A percentile compares a stretch with the other conserved stretches of the same genome.
Evolutionary conservation across 1,284 basidiomycete species (phyloP).

Genomic region (Cryptococcus hybrid): DNA sequence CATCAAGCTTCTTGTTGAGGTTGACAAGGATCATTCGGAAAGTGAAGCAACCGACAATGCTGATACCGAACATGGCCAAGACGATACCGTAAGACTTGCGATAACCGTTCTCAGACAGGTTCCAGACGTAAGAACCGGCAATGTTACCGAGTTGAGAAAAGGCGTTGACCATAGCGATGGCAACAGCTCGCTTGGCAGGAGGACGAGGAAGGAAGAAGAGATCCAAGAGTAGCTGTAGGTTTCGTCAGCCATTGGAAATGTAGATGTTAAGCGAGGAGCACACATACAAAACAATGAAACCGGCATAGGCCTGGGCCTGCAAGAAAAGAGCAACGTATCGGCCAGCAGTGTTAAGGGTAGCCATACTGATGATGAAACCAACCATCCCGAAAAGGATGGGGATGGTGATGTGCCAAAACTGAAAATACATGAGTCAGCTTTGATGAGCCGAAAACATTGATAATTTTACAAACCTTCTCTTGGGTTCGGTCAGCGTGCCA

Average conservation of each 20-base stretch:
- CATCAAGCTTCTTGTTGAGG: constrained; percentile 40
- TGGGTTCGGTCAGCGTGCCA: constrained; percentile 64
- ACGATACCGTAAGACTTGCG: constrained; percentile 41
- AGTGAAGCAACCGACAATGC: constrained; percentile 29
- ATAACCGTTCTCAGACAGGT: constrained; percentile 31
- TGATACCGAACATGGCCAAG: constrained; percentile 34
- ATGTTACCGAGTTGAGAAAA: constrained; percentile 52
- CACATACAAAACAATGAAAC: constrained; percentile 36
- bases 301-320: constrained; percentile 42
- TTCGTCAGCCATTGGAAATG: neutral
- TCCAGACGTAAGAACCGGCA: constrained; percentile 61
- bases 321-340: constrained; percentile 49
- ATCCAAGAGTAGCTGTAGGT: constrained; percentile 35
- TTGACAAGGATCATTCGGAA: constrained; percentile 33
- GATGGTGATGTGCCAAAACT: constrained; percentile 62
- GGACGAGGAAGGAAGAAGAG: constrained; percentile 45
- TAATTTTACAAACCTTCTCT: constrained; percentile 53
- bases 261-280: neutral
- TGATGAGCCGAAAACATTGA: neutral
- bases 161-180: constrained; percentile 45
- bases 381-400: constrained; percentile 37
- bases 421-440: neutral
- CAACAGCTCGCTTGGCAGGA: constrained; percentile 40
- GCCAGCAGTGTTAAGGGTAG: constrained; percentile 36
- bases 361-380: constrained; percentile 43